Percentiles rank a stretch among this genome's conserved stretches.
Evolutionary conservation across 805 yeast species (phyloP).

Genomic region (Zygosaccharomyces bisporus): DNA sequence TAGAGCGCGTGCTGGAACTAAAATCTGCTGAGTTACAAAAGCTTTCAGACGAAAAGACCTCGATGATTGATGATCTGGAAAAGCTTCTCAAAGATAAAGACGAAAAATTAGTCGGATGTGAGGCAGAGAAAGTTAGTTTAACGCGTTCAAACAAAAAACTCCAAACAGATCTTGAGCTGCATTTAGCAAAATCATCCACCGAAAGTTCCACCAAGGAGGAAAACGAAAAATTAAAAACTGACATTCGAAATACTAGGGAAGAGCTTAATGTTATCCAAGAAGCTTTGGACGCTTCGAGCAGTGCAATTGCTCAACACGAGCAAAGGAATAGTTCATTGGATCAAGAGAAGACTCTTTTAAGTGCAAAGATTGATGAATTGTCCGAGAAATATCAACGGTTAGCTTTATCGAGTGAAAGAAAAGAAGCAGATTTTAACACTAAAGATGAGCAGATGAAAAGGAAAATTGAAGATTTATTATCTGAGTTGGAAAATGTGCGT

Average conservation of each 20-base stretch:
- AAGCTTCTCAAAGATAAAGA: slow-evolving; percentile 2
- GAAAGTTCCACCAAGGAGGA: not conserved
- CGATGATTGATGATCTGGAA: slow-evolving; percentile 4
- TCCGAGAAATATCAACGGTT: not conserved
- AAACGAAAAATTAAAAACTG: slow-evolving; percentile 2
- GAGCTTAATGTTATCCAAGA: not conserved
- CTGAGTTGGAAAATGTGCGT: slow-evolving; percentile 12
- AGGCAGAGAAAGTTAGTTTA: slow-evolving; percentile 4
- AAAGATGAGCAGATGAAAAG: slow-evolving; percentile 5
- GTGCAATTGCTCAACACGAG: slow-evolving; percentile 1
- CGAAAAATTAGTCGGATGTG: not conserved
- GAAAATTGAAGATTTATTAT: slow-evolving; percentile 4
- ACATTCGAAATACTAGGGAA: slow-evolving; percentile 1
- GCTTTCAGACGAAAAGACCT: slow-evolving; percentile 3
- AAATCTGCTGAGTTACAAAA: slow-evolving; percentile 4
- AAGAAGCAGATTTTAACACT: slow-evolving; percentile 1
- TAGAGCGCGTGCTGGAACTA: slow-evolving; percentile 6
- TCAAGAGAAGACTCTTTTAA: slow-evolving; percentile 4
- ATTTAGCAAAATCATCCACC: slow-evolving; percentile 1
- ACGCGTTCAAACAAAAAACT: slow-evolving; percentile 1
- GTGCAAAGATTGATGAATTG: not conserved
- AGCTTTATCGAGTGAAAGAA: not conserved
- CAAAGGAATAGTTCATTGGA: not conserved
- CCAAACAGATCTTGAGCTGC: slow-evolving; percentile 8
- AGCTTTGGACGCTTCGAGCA: slow-evolving; percentile 1